These are phyloP conservation scores for Plantago rigida DNA, from an alignment of 305 asterid species.

Conservation along the genomic window DNA sequence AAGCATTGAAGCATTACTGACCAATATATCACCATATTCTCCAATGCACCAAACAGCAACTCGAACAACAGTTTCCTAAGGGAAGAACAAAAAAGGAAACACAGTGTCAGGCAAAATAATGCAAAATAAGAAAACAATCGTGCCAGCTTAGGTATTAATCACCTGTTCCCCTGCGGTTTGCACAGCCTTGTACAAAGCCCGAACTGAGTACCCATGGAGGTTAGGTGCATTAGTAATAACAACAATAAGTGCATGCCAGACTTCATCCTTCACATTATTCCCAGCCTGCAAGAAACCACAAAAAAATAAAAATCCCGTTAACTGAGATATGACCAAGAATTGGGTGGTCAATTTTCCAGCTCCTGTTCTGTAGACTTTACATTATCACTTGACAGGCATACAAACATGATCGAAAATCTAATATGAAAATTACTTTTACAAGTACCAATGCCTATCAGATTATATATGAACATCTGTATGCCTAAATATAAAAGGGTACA, in stretches of 20 bases:
- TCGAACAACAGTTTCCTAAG: slow-evolving; percentile 79
- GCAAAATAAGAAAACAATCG: too few species aligned
- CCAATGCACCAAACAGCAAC: slow-evolving; percentile 98
- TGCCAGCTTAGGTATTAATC: too few species aligned
- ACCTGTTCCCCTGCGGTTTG: slow-evolving; percentile 76
- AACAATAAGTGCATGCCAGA: slow-evolving; percentile 90
- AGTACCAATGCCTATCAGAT: too few species aligned
- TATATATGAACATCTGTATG: too few species aligned
- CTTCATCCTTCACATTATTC: slow-evolving; percentile 84
- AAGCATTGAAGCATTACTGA: slow-evolving; percentile 62
- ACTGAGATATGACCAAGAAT: too few species aligned
- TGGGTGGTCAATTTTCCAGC: too few species aligned
- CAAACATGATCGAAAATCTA: too few species aligned
- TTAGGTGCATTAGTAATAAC: slow-evolving; percentile 77
- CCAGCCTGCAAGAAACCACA: slow-evolving; percentile 62
- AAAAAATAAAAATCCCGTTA: too few species aligned
- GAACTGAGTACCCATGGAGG: slow-evolving; percentile 86
- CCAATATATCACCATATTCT: slow-evolving; percentile 88
- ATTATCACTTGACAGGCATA: too few species aligned
- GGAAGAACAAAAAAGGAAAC: slow-evolving; percentile 22
- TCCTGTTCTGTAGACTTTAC: too few species aligned
- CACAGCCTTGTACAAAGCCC: slow-evolving; percentile 69
- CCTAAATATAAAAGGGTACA: too few species aligned
- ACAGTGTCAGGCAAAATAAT: neutral
- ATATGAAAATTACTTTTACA: too few species aligned